These are phyloP conservation scores for Penicillium turbatum DNA, from an alignment of 495 filamentous ascomycete species.

Conservation along the genomic window DNA sequence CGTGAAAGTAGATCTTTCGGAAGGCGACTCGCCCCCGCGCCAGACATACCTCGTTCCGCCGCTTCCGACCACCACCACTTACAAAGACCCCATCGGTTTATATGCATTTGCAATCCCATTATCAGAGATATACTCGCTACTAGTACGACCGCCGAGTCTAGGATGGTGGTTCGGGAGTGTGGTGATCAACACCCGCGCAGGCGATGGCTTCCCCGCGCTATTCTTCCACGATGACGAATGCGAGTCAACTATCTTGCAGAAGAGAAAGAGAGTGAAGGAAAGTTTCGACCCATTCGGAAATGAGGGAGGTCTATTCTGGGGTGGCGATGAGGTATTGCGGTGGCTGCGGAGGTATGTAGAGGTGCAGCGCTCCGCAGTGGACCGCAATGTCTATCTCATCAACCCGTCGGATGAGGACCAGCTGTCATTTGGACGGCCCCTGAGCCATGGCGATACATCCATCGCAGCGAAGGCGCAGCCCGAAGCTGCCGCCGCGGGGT, in stretches of 20 bases:
- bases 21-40: constrained; percentile 71
- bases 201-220: constrained; percentile 88
- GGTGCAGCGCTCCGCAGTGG: constrained; percentile 76
- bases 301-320: constrained; percentile 87
- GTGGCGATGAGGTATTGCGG: constrained; percentile 88
- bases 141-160: constrained; percentile 85
- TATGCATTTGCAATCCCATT: constrained; percentile 94
- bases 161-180: constrained; percentile 98
- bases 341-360: constrained; percentile 83
- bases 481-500: constrained; percentile 26
- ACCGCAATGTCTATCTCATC: constrained; percentile 84
- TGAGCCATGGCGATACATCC: constrained; percentile 34
- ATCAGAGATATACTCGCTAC: constrained; percentile 80
- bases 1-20: constrained; percentile 88
- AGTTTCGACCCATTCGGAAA: constrained; percentile 88
- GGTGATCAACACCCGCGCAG: constrained; percentile 83
- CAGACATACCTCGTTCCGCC: constrained; percentile 89
- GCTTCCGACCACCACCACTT: constrained; percentile 71
- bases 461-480: constrained; percentile 29
- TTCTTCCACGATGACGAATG: constrained; percentile 99
- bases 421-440: constrained; percentile 62
- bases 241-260: constrained; percentile 89
- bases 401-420: constrained; percentile 83
- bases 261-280: constrained; percentile 76
- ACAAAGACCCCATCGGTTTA: constrained; percentile 65